A percentile compares a stretch with the other conserved stretches of the same genome.
Evolutionary conservation across 257 asterid genomes (phyloP).

Genomic region (Penstemon davidsonii): DNA sequence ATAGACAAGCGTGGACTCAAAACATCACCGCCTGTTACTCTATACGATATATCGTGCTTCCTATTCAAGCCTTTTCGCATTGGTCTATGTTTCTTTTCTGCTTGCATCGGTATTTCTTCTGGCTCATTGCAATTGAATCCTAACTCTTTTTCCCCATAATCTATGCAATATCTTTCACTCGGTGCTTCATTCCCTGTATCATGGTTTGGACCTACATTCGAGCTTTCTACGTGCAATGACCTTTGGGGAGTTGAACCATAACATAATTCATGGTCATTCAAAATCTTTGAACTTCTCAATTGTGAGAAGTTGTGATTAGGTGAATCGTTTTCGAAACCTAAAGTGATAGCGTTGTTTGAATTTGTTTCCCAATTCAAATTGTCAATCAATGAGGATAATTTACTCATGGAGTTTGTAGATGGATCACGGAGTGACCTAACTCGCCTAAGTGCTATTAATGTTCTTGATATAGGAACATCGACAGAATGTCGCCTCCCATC

Average conservation of each 20-base stretch:
- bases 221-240: conserved; percentile 10
- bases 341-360: conserved; percentile 47
- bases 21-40: conserved; percentile 41
- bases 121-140: conserved; percentile 46
- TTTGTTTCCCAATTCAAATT: conserved; percentile 69
- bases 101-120: conserved; percentile 39
- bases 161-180: conserved; percentile 39
- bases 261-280: too few relatives aligned
- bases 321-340: conserved; percentile 46
- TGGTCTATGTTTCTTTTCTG: conserved; percentile 29
- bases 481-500: conserved; percentile 87
- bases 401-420: conserved; percentile 70
- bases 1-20: conserved; percentile 48
- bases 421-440: conserved; percentile 95
- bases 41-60: conserved; percentile 36
- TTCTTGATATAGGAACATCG: conserved; percentile 74
- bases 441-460: conserved; percentile 75
- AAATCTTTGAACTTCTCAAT: conserved; percentile 19
- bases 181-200: conserved; percentile 26
- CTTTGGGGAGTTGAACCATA: conserved; percentile 6
- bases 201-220: conserved; percentile 21
- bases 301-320: conserved; percentile 4
- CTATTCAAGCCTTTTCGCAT: conserved; percentile 28
- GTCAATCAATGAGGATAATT: conserved; percentile 55
- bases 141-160: conserved; percentile 39